phyloP scores from a whole-genome alignment of 2,329 filamentous ascomycete genomes.

The Mollisiaceae sp. region DNA sequence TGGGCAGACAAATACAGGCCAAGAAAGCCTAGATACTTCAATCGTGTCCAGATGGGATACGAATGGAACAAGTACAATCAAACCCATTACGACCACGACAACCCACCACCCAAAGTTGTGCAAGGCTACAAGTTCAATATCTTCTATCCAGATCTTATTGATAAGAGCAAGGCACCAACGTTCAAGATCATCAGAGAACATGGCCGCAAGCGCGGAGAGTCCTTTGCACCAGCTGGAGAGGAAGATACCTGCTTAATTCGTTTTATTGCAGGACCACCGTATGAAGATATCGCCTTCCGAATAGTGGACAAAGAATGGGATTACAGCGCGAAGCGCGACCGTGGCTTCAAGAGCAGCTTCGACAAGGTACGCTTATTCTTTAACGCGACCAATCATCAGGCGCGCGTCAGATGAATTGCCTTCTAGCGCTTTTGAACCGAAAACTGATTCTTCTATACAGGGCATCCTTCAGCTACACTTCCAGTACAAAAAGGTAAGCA shows the following conservation, averaged over 20 bases:
- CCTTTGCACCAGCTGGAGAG: constrained; percentile 90
- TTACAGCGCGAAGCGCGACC: constrained; percentile 92
- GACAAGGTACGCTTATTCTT: constrained; percentile 75
- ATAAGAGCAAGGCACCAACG: constrained; percentile 91
- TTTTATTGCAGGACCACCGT: constrained; percentile 93
- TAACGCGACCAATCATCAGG: constrained; percentile 18
- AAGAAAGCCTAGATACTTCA: constrained; percentile 95
- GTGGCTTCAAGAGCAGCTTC: constrained; percentile 95
- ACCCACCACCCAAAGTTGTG: constrained; percentile 95
- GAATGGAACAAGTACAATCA: constrained; percentile 99
- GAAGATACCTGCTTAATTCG: constrained; percentile 97
- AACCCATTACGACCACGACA: constrained; percentile 98
- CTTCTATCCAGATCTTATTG: constrained; percentile 96
- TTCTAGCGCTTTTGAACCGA: constrained; percentile 34
- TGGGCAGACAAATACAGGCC: constrained; percentile 88
- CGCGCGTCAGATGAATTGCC: constrained; percentile 19
- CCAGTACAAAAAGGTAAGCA: constrained; percentile 91
- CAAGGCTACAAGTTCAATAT: constrained; percentile 99
- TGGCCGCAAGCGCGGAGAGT: constrained; percentile 86
- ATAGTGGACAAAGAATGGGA: constrained; percentile 99
- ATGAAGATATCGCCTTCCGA: constrained; percentile 95
- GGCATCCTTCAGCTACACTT: constrained; percentile 96
- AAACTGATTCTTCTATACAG: constrained; percentile 52
- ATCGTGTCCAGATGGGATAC: constrained; percentile 97
- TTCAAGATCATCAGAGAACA: constrained; percentile 96